A percentile compares a stretch with the other conserved stretches of the same genome.
Evolutionary conservation across 805 yeast genomes (phyloP).

Genomic region (Sugiyamaella smithiae): DNA sequence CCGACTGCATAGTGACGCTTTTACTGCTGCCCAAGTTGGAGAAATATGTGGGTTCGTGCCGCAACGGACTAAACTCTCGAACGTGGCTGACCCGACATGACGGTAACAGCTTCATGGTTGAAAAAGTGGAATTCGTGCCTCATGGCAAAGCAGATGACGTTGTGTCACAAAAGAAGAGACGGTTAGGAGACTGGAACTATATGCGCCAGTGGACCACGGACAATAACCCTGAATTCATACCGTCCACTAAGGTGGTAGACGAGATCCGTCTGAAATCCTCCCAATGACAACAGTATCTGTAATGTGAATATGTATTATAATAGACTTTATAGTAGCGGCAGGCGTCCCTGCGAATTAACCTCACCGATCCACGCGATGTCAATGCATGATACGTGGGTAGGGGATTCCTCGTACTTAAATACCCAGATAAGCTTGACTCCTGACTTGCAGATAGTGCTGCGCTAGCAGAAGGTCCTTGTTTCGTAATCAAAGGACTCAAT

Average conservation of each 20-base stretch:
- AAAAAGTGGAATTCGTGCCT: constrained; percentile 42
- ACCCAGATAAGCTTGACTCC: too few relatives aligned
- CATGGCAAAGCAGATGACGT: constrained; percentile 35
- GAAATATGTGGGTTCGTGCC: constrained; percentile 60
- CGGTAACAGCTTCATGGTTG: constrained; percentile 71
- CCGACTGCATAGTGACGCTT: constrained; percentile 56
- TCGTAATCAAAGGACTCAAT: too few relatives aligned
- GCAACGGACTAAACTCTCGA: constrained; percentile 71
- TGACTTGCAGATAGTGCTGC: too few relatives aligned
- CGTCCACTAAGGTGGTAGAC: constrained; percentile 5
- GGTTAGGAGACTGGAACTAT: constrained; percentile 35
- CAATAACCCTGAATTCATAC: constrained; percentile 17
- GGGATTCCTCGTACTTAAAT: too few relatives aligned
- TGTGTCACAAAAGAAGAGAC: constrained; percentile 27
- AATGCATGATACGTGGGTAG: too few relatives aligned
- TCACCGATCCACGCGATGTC: too few relatives aligned
- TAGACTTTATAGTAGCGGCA: too few relatives aligned
- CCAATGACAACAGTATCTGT: too few relatives aligned
- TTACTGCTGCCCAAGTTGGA: constrained; percentile 66
- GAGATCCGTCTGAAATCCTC: constrained; percentile 7
- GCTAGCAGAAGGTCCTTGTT: too few relatives aligned
- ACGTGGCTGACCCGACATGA: constrained; percentile 72
- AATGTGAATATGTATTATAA: too few relatives aligned
- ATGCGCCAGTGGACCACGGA: constrained; percentile 13
- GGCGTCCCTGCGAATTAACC: too few relatives aligned